Base-by-base conservation (phyloP, 169 alveolate species). In the Plasmodium blacklocki region DNA sequence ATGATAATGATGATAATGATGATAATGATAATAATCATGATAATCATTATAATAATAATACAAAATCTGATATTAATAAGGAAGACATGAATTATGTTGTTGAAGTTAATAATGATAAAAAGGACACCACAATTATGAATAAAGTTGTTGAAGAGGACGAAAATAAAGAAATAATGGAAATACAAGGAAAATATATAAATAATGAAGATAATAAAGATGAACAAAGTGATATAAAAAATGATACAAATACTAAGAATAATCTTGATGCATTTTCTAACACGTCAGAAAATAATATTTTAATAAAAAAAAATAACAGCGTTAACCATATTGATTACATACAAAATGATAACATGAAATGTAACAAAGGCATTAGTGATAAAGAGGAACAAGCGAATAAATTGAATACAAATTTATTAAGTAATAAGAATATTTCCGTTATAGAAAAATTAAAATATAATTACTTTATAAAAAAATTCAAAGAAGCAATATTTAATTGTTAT, bases 401-500 rank as follows among this genome's bases (percentile, higher is more conserved):
- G 18, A 32, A 47, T 43, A n/a, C 54, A 3, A 50, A 23, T 64
- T 15, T 14, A 6, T n/a, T 39, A 47, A 72, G 43, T 64, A 86
- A 49, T 19, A 86, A 86, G 26, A 73, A 43, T 32, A 9, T 15
- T 32, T 54, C 88, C 11, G 19, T 63, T 39, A 68, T 67, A 67
- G 92, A 86, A 72, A 86, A 86, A 70, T 32, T 70, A 72, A 86
- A 86, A 62, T 64, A 88, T 49, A 86, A 86, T 54, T 70, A 72
- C 19, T 86, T 86, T 64, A 70, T 86, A 72, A 71, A 86, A 72
- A 72, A 86, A 71, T 86, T 86, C 63, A 71, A 73, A 47, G 88
- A 86, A 45, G 92, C 92, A 12, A 71, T 86, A 60, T 86, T 86
- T 54, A 86, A 86, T 29, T 86, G 92, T 45, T 86, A 86, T 11